These are phyloP conservation scores for Salix viminalis DNA, from an alignment of 345 rosid genomes.

Conservation along the genomic window DNA sequence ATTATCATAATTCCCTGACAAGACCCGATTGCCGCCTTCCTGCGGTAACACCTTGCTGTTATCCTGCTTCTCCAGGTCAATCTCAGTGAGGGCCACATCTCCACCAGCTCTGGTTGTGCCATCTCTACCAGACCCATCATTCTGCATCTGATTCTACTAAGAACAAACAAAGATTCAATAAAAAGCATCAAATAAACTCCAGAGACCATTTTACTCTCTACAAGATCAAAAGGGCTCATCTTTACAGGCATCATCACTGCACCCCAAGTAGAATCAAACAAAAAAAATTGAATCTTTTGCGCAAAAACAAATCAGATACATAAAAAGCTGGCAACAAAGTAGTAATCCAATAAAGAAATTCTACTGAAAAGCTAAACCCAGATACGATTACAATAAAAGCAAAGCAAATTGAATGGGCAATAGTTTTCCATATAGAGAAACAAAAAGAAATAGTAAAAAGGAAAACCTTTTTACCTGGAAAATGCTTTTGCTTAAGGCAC, in stretches of 20 bases:
- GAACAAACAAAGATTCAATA: conserved; percentile 1
- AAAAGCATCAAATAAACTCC: neutral
- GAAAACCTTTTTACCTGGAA: neutral
- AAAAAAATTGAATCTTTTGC: neutral
- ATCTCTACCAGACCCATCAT: conserved; percentile 27
- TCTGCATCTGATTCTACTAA: conserved; percentile 36
- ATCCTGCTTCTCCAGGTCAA: conserved; percentile 53
- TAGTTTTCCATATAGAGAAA: neutral
- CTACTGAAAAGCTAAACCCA: neutral
- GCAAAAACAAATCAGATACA: neutral
- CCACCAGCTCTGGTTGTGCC: conserved; percentile 16
- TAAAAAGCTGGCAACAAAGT: neutral
- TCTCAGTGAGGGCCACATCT: conserved; percentile 6
- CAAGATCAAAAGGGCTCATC: neutral
- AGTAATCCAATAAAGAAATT: neutral
- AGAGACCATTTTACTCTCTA: neutral
- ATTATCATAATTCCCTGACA: conserved; percentile 16
- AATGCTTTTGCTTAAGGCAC: neutral
- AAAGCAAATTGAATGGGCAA: neutral
- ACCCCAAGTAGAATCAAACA: neutral
- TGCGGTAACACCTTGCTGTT: conserved; percentile 11
- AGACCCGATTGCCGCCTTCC: conserved; percentile 9
- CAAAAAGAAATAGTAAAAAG: neutral
- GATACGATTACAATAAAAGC: neutral
- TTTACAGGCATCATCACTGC: neutral